Percentiles rank a stretch among this genome's conserved stretches.
Evolutionary conservation across 2,329 filamentous ascomycete genomes (phyloP).

Genomic region (Ophioceras dolichostomum): DNA sequence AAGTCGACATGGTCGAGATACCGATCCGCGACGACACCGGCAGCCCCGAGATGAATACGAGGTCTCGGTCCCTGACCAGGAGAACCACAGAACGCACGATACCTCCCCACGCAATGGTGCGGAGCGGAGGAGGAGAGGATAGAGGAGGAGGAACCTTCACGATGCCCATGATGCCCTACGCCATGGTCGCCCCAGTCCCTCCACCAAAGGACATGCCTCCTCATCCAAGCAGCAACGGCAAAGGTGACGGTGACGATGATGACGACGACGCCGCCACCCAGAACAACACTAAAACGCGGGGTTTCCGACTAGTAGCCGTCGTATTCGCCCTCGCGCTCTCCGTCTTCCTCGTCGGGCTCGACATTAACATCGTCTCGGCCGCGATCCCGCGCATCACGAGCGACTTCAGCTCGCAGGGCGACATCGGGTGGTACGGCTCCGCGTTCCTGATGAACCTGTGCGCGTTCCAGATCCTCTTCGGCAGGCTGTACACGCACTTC

Average conservation of each 20-base stretch:
- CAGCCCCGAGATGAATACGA: background rate
- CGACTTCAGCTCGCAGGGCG: conserved; percentile 8
- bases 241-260: too few relatives aligned
- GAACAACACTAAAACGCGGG: too few relatives aligned
- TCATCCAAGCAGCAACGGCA: too few relatives aligned
- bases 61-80: too few relatives aligned
- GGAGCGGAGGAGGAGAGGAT: too few relatives aligned
- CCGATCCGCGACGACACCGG: conserved; percentile 1
- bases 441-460: conserved; percentile 9
- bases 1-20: conserved; percentile 3
- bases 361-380: conserved; percentile 2
- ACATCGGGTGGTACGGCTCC: conserved; percentile 11
- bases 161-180: background rate
- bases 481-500: conserved; percentile 26
- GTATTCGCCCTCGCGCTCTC: background rate
- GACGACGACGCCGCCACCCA: too few relatives aligned
- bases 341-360: conserved; percentile 1
- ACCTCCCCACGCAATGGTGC: too few relatives aligned
- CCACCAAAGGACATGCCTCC: too few relatives aligned
- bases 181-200: background rate
- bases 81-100: too few relatives aligned
- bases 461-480: conserved; percentile 22
- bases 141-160: too few relatives aligned
- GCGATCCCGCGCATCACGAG: conserved; percentile 9
- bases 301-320: conserved; percentile 1